These are phyloP conservation scores for Myriosclerotinia scirpicola DNA, from an alignment of 2,329 filamentous ascomycete species.

Conservation along the genomic window DNA sequence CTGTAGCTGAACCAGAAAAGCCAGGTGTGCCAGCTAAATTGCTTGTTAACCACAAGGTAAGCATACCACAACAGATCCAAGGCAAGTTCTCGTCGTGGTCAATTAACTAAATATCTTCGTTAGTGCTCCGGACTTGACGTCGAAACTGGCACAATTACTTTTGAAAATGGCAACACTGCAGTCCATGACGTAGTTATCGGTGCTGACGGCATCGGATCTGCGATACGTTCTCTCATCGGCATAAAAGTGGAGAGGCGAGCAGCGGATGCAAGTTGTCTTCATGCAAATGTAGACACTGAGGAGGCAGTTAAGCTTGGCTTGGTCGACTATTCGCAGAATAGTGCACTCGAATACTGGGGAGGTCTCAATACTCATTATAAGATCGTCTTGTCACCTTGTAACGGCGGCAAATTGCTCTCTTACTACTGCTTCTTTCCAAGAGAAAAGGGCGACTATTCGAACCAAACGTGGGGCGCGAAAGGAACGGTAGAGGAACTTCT, in stretches of 20 bases:
- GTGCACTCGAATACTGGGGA: constrained; percentile 69
- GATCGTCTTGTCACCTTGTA: constrained; percentile 69
- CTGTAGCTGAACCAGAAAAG: constrained; percentile 53
- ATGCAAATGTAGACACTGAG: constrained; percentile 62
- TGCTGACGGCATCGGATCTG: constrained; percentile 58
- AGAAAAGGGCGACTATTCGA: constrained; percentile 57
- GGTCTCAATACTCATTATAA: constrained; percentile 65
- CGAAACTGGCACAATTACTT: constrained; percentile 47
- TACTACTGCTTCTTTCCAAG: constrained; percentile 71
- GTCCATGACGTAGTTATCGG: constrained; percentile 42
- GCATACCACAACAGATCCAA: constrained; percentile 35
- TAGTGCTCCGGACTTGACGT: constrained; percentile 46
- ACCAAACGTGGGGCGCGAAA: constrained; percentile 58
- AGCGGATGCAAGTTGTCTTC: constrained; percentile 60
- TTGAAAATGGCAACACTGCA: constrained; percentile 39
- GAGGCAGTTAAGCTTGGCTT: constrained; percentile 60
- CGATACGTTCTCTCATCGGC: constrained; percentile 57
- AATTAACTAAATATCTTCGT: neutral
- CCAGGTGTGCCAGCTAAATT: constrained; percentile 55
- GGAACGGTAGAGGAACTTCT: constrained; percentile 59
- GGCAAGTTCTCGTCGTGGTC: neutral
- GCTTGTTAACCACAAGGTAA: constrained; percentile 55
- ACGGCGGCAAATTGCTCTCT: constrained; percentile 61
- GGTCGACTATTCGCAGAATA: constrained; percentile 60
- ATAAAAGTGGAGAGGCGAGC: constrained; percentile 59